These are phyloP conservation scores for Triticum dicoccoides DNA, from an alignment of 176 grass and related monocot genomes.

Conservation along the genomic window DNA sequence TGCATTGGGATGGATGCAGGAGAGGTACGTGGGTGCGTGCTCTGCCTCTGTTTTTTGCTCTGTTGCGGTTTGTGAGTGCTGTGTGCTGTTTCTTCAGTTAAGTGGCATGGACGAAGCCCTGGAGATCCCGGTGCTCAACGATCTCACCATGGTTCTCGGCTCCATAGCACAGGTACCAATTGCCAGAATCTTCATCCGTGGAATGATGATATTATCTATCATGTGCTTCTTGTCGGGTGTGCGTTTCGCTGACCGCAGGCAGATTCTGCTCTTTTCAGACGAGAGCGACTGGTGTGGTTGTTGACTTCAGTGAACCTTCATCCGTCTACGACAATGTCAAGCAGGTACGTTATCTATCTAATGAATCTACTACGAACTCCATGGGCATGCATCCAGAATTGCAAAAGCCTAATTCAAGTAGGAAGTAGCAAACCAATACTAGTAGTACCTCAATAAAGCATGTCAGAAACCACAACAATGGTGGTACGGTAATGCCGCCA, in stretches of 20 bases:
- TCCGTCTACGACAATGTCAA: conserved; percentile 90
- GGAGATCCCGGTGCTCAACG: conserved; percentile 86
- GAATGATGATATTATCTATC: not conserved
- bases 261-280: conserved; percentile 38
- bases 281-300: conserved; percentile 65
- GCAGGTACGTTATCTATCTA: conserved; percentile 45
- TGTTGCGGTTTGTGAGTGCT: not conserved
- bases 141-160: conserved; percentile 88
- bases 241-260: not conserved
- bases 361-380: not conserved
- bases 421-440: not conserved
- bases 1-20: conserved; percentile 39
- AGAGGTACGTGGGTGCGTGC: conserved; percentile 33
- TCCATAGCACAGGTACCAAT: conserved; percentile 60
- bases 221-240: not conserved
- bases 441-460: not conserved
- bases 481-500: not conserved
- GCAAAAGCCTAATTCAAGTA: not conserved
- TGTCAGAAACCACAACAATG: not conserved
- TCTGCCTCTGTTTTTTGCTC: not conserved
- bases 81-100: conserved; percentile 34
- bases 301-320: conserved; percentile 84
- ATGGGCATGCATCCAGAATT: not conserved
- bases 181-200: not conserved
- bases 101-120: conserved; percentile 83